Evolutionary conservation across 192 early-diverging fungal genomes (phyloP).

Genomic region (Tieghemiomyces parasiticus): DNA sequence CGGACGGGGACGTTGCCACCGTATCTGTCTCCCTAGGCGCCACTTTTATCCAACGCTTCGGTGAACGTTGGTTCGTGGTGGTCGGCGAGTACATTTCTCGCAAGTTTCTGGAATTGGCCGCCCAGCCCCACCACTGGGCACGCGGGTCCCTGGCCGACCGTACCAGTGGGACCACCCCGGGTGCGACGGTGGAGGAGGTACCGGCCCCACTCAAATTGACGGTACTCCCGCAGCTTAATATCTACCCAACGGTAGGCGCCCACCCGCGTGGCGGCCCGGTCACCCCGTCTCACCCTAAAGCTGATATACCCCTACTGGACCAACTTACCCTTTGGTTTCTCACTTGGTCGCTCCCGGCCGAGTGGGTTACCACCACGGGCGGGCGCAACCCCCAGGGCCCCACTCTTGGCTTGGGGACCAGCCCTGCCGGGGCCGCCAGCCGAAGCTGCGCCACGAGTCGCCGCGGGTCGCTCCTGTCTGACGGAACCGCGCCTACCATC

Average conservation of each 20-base stretch:
- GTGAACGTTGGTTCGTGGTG: neutral
- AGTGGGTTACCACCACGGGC: neutral
- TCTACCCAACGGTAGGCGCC: neutral
- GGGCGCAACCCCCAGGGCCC: no score
- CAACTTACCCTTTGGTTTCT: neutral
- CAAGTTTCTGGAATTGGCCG: neutral
- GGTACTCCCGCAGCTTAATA: neutral
- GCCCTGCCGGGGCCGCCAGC: neutral
- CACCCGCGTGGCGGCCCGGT: neutral
- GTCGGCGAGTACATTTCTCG: conserved; percentile 6
- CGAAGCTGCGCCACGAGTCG: neutral
- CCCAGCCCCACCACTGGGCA: no score
- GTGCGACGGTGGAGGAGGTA: neutral
- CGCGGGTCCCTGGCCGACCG: neutral
- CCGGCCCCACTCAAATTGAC: neutral
- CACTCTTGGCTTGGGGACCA: neutral
- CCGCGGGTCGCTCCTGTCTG: neutral
- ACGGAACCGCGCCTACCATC: neutral
- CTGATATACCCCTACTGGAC: neutral
- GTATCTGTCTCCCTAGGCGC: neutral
- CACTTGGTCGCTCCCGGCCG: conserved; percentile 1
- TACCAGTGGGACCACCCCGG: neutral
- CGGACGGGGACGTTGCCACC: neutral
- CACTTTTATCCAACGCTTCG: conserved; percentile 4
- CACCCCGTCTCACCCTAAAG: neutral